Evolutionary conservation across 768 basidiomycete genomes (phyloP), one percentile per base, ranked within the genome.

Genomic region (Lyophyllum atratum): DNA sequence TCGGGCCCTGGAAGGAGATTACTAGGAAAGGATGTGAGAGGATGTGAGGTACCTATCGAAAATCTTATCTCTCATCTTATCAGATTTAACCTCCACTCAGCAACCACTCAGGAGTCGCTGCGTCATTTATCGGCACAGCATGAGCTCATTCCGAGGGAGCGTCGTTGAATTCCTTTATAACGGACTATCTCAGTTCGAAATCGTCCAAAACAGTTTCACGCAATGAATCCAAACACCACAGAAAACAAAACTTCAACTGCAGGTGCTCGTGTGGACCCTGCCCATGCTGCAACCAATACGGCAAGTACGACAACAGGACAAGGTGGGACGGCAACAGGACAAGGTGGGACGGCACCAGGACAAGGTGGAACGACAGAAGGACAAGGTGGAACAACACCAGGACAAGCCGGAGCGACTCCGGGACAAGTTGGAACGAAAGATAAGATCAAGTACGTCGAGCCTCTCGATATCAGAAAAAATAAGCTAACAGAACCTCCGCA

Each of bases 1-100:
- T n/a, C n/a, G n/a, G n/a, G n/a, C n/a, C n/a, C n/a, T n/a, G n/a
- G n/a, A n/a, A n/a, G n/a, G n/a, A n/a, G n/a, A n/a, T n/a, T n/a
- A n/a, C n/a, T n/a, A n/a, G n/a, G 29, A 28, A 50, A 40, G 31
- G 55, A 29, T 11, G 70, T 37, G 40, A 19, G 67, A 40, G 33
- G 2, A n/a, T 19, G 17, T 10, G 25, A n/a, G n/a, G n/a, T n/a
- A n/a, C n/a, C n/a, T n/a, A n/a, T n/a, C n/a, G n/a, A n/a, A 10
- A 34, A 45, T 45, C 44, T 45, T 39, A 39, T 39, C 37, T 39
- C 8, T 39, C 4, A 39, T 39, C 37, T 39, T 39, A 39, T 39
- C 37, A 39, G 9, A n/a, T n/a, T n/a, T n/a, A n/a, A n/a, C n/a
- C n/a, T n/a, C n/a, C n/a, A n/a, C n/a, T n/a, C n/a, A n/a, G n/a